Evolutionary conservation across 2,329 filamentous ascomycete genomes (phyloP), one percentile per base, ranked within the genome.

Genomic region (Fusarium sp.): DNA sequence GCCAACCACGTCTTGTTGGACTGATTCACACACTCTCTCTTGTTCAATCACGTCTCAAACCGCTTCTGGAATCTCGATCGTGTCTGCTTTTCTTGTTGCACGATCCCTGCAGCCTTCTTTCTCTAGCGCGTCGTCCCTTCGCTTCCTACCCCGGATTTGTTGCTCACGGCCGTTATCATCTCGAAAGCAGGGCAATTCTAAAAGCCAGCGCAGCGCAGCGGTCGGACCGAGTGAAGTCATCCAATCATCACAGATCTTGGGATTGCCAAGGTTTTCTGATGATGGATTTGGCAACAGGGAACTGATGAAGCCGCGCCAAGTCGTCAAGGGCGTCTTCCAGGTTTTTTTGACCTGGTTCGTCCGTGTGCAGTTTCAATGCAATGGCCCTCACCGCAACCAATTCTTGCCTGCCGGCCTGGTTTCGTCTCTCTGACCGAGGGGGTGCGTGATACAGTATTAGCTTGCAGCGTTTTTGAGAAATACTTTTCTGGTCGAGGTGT

Each of bases 181-280:
- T 57, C 55, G 55, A 57, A 57, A 38, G 22, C 31, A 36, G 22
- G n/a, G 49, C 35, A 36, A 4, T 33, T 35, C 29, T 6, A 65
- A 65, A 62, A 62, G 59, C 46, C 31, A 57, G n/a, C 12, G 22
- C 44, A 49, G 24, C 24, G 24, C 6, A 53, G 59, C 62, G 65
- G 69, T 73, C 66, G 57, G 42, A 67, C 57, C 59, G 59, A 60
- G 74, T 78, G 77, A 78, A 78, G 77, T 79, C 77, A 78, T 78
- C 74, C 75, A 78, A 77, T 77, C 75, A 77, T 57, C 49, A 51
- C 63, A 33, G 38, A 35, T 20, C 24, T 44, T 63, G 27, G n/a
- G 20, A 36, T 44, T 53, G 63, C 64, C 71, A 70, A 69, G 65
- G 38, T 40, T 44, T 46, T 42, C 58, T 46, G 46, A 7, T 53